phyloP scores from a whole-genome alignment of 495 filamentous ascomycete genomes.

The Acidomyces sp. region DNA sequence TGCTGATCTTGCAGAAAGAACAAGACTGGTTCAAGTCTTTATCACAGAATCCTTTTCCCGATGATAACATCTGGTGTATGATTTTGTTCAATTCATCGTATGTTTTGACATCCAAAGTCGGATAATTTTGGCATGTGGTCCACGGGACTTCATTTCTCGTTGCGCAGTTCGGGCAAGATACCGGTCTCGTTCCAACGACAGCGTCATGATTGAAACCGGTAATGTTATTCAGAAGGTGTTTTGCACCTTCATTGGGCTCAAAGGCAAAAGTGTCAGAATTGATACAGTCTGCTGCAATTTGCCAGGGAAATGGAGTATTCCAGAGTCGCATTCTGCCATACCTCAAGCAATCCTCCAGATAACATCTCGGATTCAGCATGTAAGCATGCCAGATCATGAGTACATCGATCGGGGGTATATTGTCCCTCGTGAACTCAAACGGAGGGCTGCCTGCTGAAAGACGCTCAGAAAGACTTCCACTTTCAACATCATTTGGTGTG shows the following conservation, averaged over 20 bases:
- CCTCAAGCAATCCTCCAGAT: conserved; percentile 65
- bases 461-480: conserved; percentile 15
- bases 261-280: conserved; percentile 51
- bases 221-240: conserved; percentile 33
- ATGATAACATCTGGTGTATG: conserved; percentile 5
- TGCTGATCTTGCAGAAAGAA: conserved; percentile 6
- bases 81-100: not conserved
- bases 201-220: conserved; percentile 51
- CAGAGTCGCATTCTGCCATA: conserved; percentile 47
- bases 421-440: not conserved
- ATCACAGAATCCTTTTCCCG: conserved; percentile 50
- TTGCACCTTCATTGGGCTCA: conserved; percentile 35
- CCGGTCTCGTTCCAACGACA: conserved; percentile 35
- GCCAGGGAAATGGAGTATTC: conserved; percentile 60
- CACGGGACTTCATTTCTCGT: conserved; percentile 38
- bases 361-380: conserved; percentile 68
- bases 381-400: conserved; percentile 86
- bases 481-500: conserved; percentile 9
- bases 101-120: not conserved
- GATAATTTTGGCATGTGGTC: conserved; percentile 36
- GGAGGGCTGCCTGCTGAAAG: no score
- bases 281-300: conserved; percentile 42
- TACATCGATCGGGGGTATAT: conserved; percentile 42
- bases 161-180: conserved; percentile 46
- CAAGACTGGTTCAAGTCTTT: conserved; percentile 36